A percentile compares a stretch with the other conserved stretches of the same genome.
Evolutionary conservation across 1,284 basidiomycete species (phyloP).

Genomic region (Inonotus obliquus): DNA sequence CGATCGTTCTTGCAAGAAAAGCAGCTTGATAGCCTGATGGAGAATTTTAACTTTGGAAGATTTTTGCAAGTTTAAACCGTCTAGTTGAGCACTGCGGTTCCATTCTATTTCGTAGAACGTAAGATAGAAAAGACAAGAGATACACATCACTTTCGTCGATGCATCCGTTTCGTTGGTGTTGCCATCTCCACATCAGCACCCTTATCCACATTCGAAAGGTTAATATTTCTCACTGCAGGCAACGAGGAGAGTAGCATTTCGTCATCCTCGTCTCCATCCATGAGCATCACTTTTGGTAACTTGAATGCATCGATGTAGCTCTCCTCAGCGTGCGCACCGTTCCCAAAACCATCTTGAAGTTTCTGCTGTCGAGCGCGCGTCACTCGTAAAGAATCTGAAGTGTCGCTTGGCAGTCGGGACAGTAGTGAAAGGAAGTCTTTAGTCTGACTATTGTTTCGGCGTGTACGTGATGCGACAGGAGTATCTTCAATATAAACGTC

Average conservation of each 20-base stretch:
- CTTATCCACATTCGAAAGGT: background rate
- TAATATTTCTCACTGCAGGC: background rate
- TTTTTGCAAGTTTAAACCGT: too few species aligned
- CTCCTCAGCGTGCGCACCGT: conserved; percentile 17
- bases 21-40: too few species aligned
- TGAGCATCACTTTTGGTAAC: conserved; percentile 8
- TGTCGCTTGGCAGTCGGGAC: background rate
- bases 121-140: too few species aligned
- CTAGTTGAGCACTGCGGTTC: too few species aligned
- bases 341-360: background rate
- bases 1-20: too few species aligned
- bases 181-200: too few species aligned
- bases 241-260: background rate
- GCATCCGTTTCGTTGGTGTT: too few species aligned
- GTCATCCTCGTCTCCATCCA: background rate
- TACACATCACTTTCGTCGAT: too few species aligned
- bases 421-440: background rate
- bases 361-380: background rate
- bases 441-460: background rate
- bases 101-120: too few species aligned
- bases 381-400: background rate
- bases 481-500: conserved; percentile 8
- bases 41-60: too few species aligned
- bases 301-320: conserved; percentile 15
- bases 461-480: background rate